Evolutionary conservation across 1,139 yeast genomes (phyloP), one percentile per base, ranked within the genome.

Genomic region (Pichia sp.): DNA sequence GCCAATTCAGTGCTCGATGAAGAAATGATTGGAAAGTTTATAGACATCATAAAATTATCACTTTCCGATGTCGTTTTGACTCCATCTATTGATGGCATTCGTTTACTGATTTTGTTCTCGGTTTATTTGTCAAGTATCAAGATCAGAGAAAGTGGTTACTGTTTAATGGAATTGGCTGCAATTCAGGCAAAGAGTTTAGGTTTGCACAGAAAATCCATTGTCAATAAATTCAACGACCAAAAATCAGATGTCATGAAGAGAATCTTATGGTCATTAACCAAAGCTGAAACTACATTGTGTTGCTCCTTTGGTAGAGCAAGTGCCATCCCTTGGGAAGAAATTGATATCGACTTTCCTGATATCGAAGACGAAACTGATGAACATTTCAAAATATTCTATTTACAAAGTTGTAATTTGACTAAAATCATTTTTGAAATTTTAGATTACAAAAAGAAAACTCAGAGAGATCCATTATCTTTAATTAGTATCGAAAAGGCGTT

Each of bases 121-220:
- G 62, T 69, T n/a, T 70, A 72, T 56, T 54, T 72, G 32, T 71
- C 72, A 38, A 65, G 74, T 45, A 67, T 66, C 28, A 71, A 68
- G 54, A 71, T 71, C 38, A 63, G 76, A 47, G 79, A 75, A 49
- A 68, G 73, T 37, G 71, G 75, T 0, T 75, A 73, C 65, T 68
- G 73, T 46, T 53, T 75, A 38, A 61, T 70, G 57, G 73, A 75
- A 34, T 52, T 72, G 36, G 77, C 76, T 11, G 65, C 70, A 4
- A 61, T 75, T 45, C 79, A 73, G 54, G 71, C 75, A 0, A 65
- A 69, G 35, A 65, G 76, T n/a, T 57, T 75, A 20, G 79, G 79
- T 0, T 57, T 72, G 4, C 75, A 73, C 50, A 61, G 73, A 45
- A 67, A 66, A 39, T 56, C 64, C 1, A 65, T 69, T 27, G 66